These are phyloP conservation scores for Trapa bicornis DNA, from an alignment of 345 rosid species.

Conservation along the genomic window DNA sequence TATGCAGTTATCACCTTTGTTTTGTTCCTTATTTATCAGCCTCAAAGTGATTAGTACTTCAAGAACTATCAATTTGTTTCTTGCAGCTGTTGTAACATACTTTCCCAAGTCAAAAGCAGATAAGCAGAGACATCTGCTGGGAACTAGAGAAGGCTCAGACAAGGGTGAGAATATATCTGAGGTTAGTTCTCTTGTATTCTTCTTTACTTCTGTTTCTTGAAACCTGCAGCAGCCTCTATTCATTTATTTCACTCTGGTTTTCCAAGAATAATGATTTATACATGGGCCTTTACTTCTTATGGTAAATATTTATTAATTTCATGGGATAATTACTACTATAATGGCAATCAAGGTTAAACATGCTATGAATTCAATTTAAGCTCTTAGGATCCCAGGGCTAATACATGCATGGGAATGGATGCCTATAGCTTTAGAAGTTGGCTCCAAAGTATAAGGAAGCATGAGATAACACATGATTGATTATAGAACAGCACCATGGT, in stretches of 20 bases:
- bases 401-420: neutral
- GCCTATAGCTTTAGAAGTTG: neutral
- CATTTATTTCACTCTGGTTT: neutral
- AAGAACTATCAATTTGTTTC: slow-evolving; percentile 7
- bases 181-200: slow-evolving; percentile 19
- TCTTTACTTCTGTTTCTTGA: neutral
- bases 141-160: slow-evolving; percentile 36
- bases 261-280: neutral
- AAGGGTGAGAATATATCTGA: slow-evolving; percentile 30
- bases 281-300: neutral
- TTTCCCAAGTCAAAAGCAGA: slow-evolving; percentile 71
- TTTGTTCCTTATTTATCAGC: neutral
- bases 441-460: neutral
- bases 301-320: neutral
- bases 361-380: neutral
- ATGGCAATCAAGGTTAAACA: neutral
- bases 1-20: slow-evolving; percentile 15
- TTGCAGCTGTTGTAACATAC: slow-evolving; percentile 69
- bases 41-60: neutral
- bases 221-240: neutral
- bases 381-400: neutral
- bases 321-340: neutral
- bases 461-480: neutral
- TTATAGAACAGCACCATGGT: neutral
- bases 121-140: slow-evolving; percentile 64